Evolutionary conservation across 345 rosid genomes (phyloP).

Genomic region (Dovyalis caffra): DNA sequence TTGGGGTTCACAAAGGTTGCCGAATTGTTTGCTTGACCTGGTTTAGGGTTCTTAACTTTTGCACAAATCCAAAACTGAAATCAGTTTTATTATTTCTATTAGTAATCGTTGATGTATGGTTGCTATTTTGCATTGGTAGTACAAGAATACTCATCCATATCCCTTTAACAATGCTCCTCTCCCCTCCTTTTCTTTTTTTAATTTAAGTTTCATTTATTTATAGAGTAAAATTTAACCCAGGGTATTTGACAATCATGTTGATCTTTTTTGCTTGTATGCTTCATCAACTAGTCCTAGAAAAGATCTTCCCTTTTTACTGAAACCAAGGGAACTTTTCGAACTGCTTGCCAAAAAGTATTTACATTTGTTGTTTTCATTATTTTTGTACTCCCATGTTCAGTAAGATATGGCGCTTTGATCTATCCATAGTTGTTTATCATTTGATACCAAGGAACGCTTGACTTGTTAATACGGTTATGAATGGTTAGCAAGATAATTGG

Average conservation of each 20-base stretch:
- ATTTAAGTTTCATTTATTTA: not conserved
- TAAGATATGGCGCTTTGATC: not conserved
- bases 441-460: too few relatives aligned
- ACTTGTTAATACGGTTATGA: not conserved
- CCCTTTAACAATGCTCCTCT: not conserved
- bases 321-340: not conserved
- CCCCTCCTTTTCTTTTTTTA: not conserved
- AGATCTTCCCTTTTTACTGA: not conserved
- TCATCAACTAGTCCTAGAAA: not conserved
- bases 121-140: not conserved
- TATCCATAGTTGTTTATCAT: not conserved
- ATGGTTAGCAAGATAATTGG: not conserved
- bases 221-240: too few relatives aligned
- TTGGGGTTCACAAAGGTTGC: too few relatives aligned
- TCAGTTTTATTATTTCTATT: too few relatives aligned
- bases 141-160: not conserved
- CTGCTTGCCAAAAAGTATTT: not conserved
- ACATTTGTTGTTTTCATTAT: not conserved
- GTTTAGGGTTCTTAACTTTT: too few relatives aligned
- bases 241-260: not conserved
- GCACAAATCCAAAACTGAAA: too few relatives aligned
- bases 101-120: too few relatives aligned
- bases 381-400: not conserved
- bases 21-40: too few relatives aligned
- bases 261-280: not conserved